Base-by-base conservation (phyloP, 768 basidiomycete species). In the Suillus placidus region DNA sequence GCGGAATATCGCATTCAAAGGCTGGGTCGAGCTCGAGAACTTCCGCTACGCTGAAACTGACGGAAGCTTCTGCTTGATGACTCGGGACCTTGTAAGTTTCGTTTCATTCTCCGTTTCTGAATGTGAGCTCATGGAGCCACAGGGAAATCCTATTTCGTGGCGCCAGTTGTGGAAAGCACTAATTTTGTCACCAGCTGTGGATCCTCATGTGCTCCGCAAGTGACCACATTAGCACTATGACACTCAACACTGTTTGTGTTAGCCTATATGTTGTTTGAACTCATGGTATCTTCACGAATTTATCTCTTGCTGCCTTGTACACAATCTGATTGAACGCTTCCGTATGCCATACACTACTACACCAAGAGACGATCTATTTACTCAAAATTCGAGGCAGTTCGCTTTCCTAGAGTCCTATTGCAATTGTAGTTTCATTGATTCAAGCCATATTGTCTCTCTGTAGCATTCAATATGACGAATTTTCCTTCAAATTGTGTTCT, bases 131-230 rank as follows among this genome's bases (percentile, higher is more conserved):
- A 26, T n/a, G 45, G 23, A 43, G 12, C 18, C 40, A 61, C 61
- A 92, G 89, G 92, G 92, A 0, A 90, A 87, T 72, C 92, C 91
- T 30, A 84, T 92, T 60, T 89, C 87, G 51, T 93, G 92, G 92
- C 80, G 91, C 47, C 83, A 85, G 73, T 79, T 93, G 43, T 94
- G 91, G 89, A 91, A 88, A 71, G 80, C 79, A 8, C 69, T 91
- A 52, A 84, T 91, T 51, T 70, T 76, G 68, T 85, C 85, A 12
- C 75, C 79, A 0, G 71, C 72, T 1, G 80, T 94, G 12, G 83
- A 82, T 61, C 88, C 87, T 18, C 84, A 89, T 76, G 90, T 93
- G 7, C 71, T 82, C 61, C 68, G 71, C 52, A 76, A 62, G 47
- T 54, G 14, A 26, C 32, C 6, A 6, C 26, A 60, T 42, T 32